These are phyloP conservation scores for Fusarium sp. DNA, from an alignment of 2,329 filamentous ascomycete species.

Conservation along the genomic window DNA sequence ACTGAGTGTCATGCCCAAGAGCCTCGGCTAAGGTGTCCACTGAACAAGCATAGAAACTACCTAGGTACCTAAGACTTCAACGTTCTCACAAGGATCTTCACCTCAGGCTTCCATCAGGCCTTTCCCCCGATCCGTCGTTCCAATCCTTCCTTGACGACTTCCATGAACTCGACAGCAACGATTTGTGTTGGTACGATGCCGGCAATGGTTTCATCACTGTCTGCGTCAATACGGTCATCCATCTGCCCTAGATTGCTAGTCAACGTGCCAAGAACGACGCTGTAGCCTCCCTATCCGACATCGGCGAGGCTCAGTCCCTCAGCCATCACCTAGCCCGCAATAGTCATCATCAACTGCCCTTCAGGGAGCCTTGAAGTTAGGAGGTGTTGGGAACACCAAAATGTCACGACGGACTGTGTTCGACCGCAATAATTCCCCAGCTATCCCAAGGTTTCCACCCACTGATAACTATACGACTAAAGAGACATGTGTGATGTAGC, in stretches of 20 bases:
- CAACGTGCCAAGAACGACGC: background rate
- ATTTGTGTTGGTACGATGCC: background rate
- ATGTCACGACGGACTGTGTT: background rate
- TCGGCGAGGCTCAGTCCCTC: background rate
- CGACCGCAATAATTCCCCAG: background rate
- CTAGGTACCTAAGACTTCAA: background rate
- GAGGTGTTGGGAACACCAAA: background rate
- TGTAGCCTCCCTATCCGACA: background rate
- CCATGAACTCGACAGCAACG: background rate
- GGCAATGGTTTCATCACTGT: background rate
- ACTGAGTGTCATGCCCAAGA: background rate
- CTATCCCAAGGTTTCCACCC: background rate
- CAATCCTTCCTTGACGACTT: background rate
- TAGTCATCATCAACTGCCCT: background rate
- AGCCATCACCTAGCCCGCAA: background rate
- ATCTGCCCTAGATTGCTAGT: background rate
- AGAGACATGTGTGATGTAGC: background rate
- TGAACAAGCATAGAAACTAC: background rate
- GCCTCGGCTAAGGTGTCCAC: background rate
- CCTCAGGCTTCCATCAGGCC: background rate
- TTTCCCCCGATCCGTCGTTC: background rate
- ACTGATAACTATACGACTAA: background rate
- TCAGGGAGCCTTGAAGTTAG: background rate
- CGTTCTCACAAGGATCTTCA: background rate
- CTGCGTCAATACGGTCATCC: background rate